Evolutionary conservation across 257 asterid species (phyloP), one percentile per base, ranked within the genome.

Genomic region (Primulina eburnea): DNA sequence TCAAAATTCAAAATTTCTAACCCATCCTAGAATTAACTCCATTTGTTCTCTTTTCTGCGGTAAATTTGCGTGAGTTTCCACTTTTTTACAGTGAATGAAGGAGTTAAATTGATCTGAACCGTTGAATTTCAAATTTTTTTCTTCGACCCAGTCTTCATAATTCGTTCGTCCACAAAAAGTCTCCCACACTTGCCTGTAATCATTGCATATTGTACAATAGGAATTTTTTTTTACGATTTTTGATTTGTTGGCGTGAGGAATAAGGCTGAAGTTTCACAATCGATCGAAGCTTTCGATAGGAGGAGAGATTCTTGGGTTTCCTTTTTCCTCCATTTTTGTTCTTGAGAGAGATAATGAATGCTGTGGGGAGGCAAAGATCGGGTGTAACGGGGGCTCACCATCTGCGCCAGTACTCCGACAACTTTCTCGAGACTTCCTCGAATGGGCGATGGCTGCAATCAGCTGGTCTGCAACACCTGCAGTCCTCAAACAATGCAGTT

Each of bases 361-460:
- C 95, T 29, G 82, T 87, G 57, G 97, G 97, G 38, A 78, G 93
- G 78, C 99, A 91, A 76, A 94, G 84, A 86, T 86, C 96, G 65
- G 96, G 96, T 57, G 83, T 89, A 8, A 76, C 96, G 76, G 78
- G 88, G 78, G 88, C 84, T 65, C 88, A 91, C 69, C 96, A 94
- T 40, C 97, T 86, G 82, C 87, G 96, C 24, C 99, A 91, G 75
- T 78, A 81, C 81, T 94, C 97, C 65, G 97, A 89, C 63, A 79
- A 94, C 79, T 94, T 81, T 65, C 73, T 82, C 4, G 95, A 92
- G 9, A 67, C 86, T 59, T 85, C 97, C 3, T 86, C 98, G 17
- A 83, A 92, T 38, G 92, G 90, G 29, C 79, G 95, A 68, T 92
- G 99, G 97, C 86, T 91, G 67, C 99, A 93, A 76, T 93, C 99